Base-by-base conservation (phyloP, 1,284 basidiomycete species). In the Marasmius oreades region DNA sequence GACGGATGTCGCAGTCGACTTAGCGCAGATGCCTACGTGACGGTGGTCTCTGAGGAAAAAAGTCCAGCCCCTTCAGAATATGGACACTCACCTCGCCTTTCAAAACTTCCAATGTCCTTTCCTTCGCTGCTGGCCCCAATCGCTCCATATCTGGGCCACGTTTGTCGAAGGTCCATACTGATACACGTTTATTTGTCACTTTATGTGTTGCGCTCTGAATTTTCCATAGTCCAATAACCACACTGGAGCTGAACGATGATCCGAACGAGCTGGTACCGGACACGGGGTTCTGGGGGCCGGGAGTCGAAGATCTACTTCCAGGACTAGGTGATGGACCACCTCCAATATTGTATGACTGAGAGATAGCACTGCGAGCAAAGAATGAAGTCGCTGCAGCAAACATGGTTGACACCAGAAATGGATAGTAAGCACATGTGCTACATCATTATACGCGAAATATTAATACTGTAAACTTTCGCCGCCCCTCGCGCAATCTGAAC, bases 1-100 rank as follows among this genome's bases (percentile, higher is more conserved):
- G 92, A 96, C 2, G 96, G 96, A 74, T 99, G 97, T 23, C 96
- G 81, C 46, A 99, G 74, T 60, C 90, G 84, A 22, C 92, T 86
- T 26, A 98, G 76, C 1, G 93, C 88, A 52, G 90, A 86, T 3
- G 92, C 93, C 94, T 98, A 31, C 14, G 4, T 31, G 28, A 31
- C 28, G 28, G 67, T 18, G 46, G 33, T 51, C 28, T n/a, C 10
- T 31, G 31, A 50, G n/a, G n/a, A 46, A 43, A 45, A 55, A n/a
- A 18, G n/a, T 53, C 34, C 55, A 46, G 52, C 54, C 51, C 45
- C 56, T 57, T 31, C 58, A 52, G 43, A 34, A 53, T 59, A 62
- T 23, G 18, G 55, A 33, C 12, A 71, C 79, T 60, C 67, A 93
- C 94, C 86, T 97, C 95, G 47, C 86, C 82, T 71, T 94, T 95